phyloP scores from a whole-genome alignment of 202 grass and related monocot species.

The Zoysia matrella region DNA sequence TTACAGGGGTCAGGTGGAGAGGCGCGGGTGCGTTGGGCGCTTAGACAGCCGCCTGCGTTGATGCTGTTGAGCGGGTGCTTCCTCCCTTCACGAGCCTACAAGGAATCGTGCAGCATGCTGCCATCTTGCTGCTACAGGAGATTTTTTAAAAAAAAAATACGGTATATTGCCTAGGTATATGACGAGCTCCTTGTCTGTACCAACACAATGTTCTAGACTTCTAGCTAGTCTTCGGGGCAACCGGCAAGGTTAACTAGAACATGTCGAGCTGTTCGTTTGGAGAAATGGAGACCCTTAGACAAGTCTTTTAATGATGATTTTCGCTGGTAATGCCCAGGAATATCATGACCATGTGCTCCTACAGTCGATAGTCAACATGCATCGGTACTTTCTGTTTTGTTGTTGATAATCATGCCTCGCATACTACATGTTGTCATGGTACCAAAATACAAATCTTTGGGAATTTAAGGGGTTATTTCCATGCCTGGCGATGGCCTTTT shows the following conservation, averaged over 20 bases:
- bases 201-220: slow-evolving; percentile 35
- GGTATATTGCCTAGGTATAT: background rate
- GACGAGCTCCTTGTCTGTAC: slow-evolving; percentile 11
- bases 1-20: slow-evolving; percentile 33
- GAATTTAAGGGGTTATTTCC: background rate
- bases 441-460: background rate
- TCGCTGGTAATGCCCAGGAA: background rate
- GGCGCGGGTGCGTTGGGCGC: slow-evolving; percentile 34
- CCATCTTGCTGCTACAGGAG: slow-evolving; percentile 40
- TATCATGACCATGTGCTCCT: background rate
- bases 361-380: background rate
- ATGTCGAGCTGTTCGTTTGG: background rate
- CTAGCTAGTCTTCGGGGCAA: slow-evolving; percentile 1
- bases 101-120: slow-evolving; percentile 47
- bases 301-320: background rate
- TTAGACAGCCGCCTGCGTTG: slow-evolving; percentile 40
- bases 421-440: background rate
- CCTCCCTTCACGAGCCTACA: slow-evolving; percentile 49
- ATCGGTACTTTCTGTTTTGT: background rate
- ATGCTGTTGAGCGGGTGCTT: slow-evolving; percentile 51
- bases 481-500: background rate
- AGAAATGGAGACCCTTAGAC: no score
- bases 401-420: background rate
- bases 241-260: background rate
- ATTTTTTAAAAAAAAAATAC: background rate